These are phyloP conservation scores for Melanogaster broomeanus DNA, from an alignment of 768 basidiomycete genomes.

Conservation along the genomic window DNA sequence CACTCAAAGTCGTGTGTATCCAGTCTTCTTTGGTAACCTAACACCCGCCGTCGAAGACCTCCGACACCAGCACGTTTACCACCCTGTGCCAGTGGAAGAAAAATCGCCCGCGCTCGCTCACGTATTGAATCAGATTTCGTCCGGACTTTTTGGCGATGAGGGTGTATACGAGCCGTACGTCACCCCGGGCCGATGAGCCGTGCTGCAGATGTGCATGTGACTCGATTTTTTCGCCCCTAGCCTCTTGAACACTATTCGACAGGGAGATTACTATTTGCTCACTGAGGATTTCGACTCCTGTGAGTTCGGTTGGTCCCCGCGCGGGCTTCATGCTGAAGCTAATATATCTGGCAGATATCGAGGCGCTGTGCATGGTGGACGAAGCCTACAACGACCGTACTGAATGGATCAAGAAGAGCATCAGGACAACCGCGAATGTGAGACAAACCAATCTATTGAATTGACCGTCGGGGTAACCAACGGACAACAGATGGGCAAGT, in stretches of 20 bases:
- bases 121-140: conserved; percentile 75
- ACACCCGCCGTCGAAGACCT: conserved; percentile 87
- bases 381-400: conserved; percentile 80
- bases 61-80: conserved; percentile 83
- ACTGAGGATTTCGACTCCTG: conserved; percentile 96
- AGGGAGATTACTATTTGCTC: conserved; percentile 77
- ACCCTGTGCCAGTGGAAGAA: conserved; percentile 76
- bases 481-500: conserved; percentile 82
- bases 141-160: conserved; percentile 80
- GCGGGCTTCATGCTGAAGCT: background rate
- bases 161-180: conserved; percentile 84
- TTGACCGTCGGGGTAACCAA: conserved; percentile 56
- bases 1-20: background rate
- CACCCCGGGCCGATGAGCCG: conserved; percentile 13
- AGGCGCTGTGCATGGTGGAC: conserved; percentile 85
- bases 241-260: conserved; percentile 72
- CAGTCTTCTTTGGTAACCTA: conserved; percentile 90
- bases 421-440: conserved; percentile 78
- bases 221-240: conserved; percentile 38
- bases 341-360: conserved; percentile 55
- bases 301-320: conserved; percentile 37
- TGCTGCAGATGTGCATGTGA: conserved; percentile 12
- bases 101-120: conserved; percentile 81
- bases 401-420: conserved; percentile 92
- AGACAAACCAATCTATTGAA: conserved; percentile 43